A percentile compares a stretch with the other conserved stretches of the same genome.
These are phyloP conservation scores for Ustilago trichophora DNA, from an alignment of 1,284 basidiomycete genomes.

Conservation along the genomic window DNA sequence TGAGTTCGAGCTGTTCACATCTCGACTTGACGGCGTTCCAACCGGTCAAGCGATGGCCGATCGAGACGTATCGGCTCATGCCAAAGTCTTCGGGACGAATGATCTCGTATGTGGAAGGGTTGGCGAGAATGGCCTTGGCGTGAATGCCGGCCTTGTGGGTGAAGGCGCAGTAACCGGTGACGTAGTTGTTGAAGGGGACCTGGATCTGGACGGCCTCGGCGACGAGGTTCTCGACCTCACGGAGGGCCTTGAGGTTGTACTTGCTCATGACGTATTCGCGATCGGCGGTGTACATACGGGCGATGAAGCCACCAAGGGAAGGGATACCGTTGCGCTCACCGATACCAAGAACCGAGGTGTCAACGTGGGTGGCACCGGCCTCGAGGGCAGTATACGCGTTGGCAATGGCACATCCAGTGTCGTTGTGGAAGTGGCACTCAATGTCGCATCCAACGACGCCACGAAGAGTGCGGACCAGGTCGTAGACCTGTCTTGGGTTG, in stretches of 20 bases:
- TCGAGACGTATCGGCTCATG: slow-evolving; percentile 95
- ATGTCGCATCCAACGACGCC: slow-evolving; percentile 83
- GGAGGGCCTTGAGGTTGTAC: slow-evolving; percentile 96
- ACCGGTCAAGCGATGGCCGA: slow-evolving; percentile 94
- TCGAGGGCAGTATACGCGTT: slow-evolving; percentile 99
- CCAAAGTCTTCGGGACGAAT: slow-evolving; percentile 84
- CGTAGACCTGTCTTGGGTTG: slow-evolving; percentile 98
- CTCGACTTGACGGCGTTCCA: slow-evolving; percentile 99
- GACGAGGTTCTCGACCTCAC: slow-evolving; percentile 98
- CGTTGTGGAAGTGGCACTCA: slow-evolving; percentile 98
- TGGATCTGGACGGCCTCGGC: slow-evolving; percentile 98
- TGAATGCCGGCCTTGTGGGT: slow-evolving; percentile 99
- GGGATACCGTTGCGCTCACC: slow-evolving; percentile 99
- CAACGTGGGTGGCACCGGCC: slow-evolving; percentile 98
- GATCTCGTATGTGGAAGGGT: slow-evolving; percentile 87
- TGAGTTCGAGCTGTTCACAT: slow-evolving; percentile 92
- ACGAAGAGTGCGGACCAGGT: slow-evolving; percentile 92
- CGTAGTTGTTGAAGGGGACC: slow-evolving; percentile 92
- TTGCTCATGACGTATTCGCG: slow-evolving; percentile 99
- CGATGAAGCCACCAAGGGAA: slow-evolving; percentile 94
- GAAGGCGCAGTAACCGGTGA: slow-evolving; percentile 95
- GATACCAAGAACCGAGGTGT: slow-evolving; percentile 86
- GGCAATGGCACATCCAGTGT: slow-evolving; percentile 91
- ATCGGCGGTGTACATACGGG: slow-evolving; percentile 83
- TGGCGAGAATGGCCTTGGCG: slow-evolving; percentile 99